A percentile compares a stretch with the other conserved stretches of the same genome.
Evolutionary conservation across 257 asterid genomes (phyloP).

Genomic region (Gynochthodes officinalis): DNA sequence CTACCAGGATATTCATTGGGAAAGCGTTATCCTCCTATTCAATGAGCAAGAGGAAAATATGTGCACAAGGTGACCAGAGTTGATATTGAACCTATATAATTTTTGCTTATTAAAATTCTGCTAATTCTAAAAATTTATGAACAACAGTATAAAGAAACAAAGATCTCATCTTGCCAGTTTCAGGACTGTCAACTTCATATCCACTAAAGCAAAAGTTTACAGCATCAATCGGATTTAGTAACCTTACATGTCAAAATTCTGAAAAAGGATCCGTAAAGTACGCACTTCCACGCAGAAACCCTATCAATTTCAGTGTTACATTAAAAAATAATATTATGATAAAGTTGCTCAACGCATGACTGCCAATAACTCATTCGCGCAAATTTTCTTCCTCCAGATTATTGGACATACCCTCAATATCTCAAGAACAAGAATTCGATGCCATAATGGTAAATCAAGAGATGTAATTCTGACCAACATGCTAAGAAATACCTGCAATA

Average conservation of each 20-base stretch:
- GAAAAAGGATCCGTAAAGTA: conserved; percentile 82
- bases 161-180: background rate
- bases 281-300: conserved; percentile 99
- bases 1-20: background rate
- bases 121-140: background rate
- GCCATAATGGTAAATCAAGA: conserved; percentile 97
- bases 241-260: conserved; percentile 94
- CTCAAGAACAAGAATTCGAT: conserved; percentile 97
- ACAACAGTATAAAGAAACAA: background rate
- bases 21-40: background rate
- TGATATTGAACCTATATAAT: background rate
- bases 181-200: background rate
- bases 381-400: background rate
- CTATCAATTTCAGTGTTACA: conserved; percentile 40
- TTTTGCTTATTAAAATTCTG: background rate
- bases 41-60: conserved; percentile 2
- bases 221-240: conserved; percentile 15
- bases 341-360: background rate
- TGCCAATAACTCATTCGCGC: background rate
- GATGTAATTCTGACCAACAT: conserved; percentile 81
- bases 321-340: conserved; percentile 8
- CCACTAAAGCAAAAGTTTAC: background rate
- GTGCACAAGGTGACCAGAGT: background rate
- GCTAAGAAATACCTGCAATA: conserved; percentile 89
- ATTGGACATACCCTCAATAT: conserved; percentile 72